phyloP scores from a whole-genome alignment of 106 monocot genomes.

The Apostasia shenzhenica region DNA sequence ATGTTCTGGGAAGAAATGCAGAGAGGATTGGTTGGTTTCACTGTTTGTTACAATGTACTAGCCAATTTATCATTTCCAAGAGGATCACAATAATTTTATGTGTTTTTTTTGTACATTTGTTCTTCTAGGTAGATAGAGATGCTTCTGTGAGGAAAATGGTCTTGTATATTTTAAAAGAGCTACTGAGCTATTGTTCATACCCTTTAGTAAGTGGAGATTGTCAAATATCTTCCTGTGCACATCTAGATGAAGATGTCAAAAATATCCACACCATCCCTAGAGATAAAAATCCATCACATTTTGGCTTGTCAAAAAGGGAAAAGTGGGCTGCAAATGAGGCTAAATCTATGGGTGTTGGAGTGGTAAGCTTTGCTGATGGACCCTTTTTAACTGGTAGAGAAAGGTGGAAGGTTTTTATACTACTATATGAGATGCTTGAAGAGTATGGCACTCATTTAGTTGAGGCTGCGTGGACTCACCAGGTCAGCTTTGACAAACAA shows the following conservation, averaged over 20 bases:
- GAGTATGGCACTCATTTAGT: slow-evolving; percentile 96
- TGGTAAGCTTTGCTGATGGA: slow-evolving; percentile 25
- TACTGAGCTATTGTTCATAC: slow-evolving; percentile 17
- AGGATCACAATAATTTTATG: not conserved
- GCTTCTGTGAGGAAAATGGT: slow-evolving; percentile 63
- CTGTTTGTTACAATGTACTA: not conserved
- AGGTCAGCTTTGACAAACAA: slow-evolving; percentile 27
- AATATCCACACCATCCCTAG: not conserved
- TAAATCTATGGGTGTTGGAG: slow-evolving; percentile 65
- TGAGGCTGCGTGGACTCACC: slow-evolving; percentile 95
- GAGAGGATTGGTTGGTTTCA: slow-evolving; percentile 53
- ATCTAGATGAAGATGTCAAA: not conserved
- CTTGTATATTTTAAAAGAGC: slow-evolving; percentile 64
- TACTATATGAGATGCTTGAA: slow-evolving; percentile 93
- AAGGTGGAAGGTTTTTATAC: slow-evolving; percentile 72
- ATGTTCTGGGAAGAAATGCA: slow-evolving; percentile 75
- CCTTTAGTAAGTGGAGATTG: not conserved
- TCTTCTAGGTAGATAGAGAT: slow-evolving; percentile 68
- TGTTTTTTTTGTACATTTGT: not conserved
- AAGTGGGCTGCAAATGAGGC: slow-evolving; percentile 81
- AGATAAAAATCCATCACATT: slow-evolving; percentile 9
- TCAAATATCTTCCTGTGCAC: slow-evolving; percentile 6
- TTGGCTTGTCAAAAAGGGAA: slow-evolving; percentile 48
- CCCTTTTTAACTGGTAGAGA: slow-evolving; percentile 29
- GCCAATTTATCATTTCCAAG: not conserved